A percentile compares a stretch with the other conserved stretches of the same genome.
Conservation (phyloP, 1,139 yeast genomes). For the Magnusiomyces magnusii region DNA sequence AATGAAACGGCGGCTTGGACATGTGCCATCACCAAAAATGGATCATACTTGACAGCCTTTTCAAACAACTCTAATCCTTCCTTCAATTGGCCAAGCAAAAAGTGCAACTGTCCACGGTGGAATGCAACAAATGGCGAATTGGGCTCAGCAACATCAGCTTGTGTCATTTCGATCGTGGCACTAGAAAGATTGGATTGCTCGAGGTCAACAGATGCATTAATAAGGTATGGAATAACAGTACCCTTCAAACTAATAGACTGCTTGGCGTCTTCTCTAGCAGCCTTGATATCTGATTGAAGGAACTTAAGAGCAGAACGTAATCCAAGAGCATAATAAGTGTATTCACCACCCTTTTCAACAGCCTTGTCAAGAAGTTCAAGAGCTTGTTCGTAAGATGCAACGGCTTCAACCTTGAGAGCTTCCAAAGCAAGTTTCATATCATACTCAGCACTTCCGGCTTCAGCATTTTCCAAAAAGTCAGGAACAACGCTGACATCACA, state of each 20-base stretch:
- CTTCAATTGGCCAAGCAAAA: conserved; percentile 66
- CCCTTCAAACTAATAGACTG: conserved; percentile 62
- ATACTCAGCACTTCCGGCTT: conserved; percentile 51
- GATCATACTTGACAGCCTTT: conserved; percentile 67
- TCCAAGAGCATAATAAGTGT: conserved; percentile 65
- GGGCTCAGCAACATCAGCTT: conserved; percentile 65
- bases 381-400: conserved; percentile 69
- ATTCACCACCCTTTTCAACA: conserved; percentile 36
- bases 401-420: conserved; percentile 54
- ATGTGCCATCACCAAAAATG: conserved; percentile 72
- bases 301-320: conserved; percentile 77
- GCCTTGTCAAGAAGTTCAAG: conserved; percentile 65
- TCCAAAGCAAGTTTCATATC: conserved; percentile 62
- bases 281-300: conserved; percentile 63
- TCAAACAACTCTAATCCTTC: conserved; percentile 71
- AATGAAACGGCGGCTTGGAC: conserved; percentile 96
- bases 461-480: conserved; percentile 39
- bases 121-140: conserved; percentile 77
- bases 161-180: conserved; percentile 62
- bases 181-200: conserved; percentile 56
- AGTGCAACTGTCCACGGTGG: conserved; percentile 90
- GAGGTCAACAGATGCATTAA: conserved; percentile 77
- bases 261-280: conserved; percentile 53
- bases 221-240: conserved; percentile 74
- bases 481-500: conserved; percentile 33